phyloP scores from a whole-genome alignment of 2,329 filamentous ascomycete genomes.

The Venturia asperata region DNA sequence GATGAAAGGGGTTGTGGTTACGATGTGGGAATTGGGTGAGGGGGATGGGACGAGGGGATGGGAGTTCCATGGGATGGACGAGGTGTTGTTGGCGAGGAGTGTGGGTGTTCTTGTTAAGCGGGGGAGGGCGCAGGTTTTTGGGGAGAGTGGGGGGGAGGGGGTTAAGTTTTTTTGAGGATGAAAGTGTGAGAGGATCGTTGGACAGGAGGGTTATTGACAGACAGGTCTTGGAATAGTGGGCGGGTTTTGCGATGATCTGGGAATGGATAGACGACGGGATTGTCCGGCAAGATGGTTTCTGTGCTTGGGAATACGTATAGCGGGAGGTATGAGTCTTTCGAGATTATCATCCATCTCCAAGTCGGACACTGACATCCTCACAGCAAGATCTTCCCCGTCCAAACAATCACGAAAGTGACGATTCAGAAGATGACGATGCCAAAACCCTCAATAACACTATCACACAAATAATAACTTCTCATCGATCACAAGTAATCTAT shows the following conservation, averaged over 20 bases:
- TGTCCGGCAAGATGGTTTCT: neutral
- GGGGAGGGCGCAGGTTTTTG: constrained; percentile 90
- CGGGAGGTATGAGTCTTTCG: neutral
- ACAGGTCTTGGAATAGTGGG: too few relatives aligned
- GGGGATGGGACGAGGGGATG: constrained; percentile 66
- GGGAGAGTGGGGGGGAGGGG: constrained; percentile 78
- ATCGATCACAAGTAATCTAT: too few relatives aligned
- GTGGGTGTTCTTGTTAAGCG: constrained; percentile 77
- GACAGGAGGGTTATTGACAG: too few relatives aligned
- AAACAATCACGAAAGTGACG: neutral
- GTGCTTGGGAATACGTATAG: neutral
- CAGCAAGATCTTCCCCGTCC: neutral
- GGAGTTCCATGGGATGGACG: constrained; percentile 88
- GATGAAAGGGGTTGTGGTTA: constrained; percentile 67
- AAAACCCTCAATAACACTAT: too few relatives aligned
- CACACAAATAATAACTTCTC: too few relatives aligned
- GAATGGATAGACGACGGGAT: neutral
- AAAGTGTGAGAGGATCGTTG: neutral
- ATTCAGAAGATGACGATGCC: neutral
- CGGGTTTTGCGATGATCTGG: neutral
- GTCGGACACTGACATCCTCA: neutral
- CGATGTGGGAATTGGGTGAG: constrained; percentile 82
- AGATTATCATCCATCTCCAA: neutral
- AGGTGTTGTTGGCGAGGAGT: constrained; percentile 69
- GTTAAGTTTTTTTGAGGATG: constrained; percentile 84